Base-by-base conservation (phyloP, 306 rosid species). In the Castanea sativa region DNA sequence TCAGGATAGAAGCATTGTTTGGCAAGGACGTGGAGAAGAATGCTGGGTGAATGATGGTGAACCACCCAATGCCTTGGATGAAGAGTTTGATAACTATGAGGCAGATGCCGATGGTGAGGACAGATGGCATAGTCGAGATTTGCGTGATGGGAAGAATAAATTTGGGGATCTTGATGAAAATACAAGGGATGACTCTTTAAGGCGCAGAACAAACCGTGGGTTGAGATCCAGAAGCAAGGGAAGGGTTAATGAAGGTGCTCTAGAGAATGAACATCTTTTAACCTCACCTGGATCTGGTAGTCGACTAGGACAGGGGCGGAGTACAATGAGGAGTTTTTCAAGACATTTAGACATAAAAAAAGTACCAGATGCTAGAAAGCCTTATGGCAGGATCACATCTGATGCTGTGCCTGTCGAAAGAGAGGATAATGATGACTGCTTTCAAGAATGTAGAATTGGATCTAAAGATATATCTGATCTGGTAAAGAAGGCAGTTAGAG, bases 401-500 rank as follows among this genome's bases (percentile, higher is more conserved):
- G 98, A 87, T 72, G 71, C 78, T 79, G 76, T 81, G 76, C 60
- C 70, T 75, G 64, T 85, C 23, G 98, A 89, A 86, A 91, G 98
- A 86, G 96, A 85, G 30, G 96, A 93, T 75, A 88, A 69, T 64
- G 99, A 96, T 82, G 96, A 89, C 65, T 91, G 96, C 83, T 96
- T 88, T 82, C 90, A 84, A 74, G 99, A 84, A 53, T 96, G 99
- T 77, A 81, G 77, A 49, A 82, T 93, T 85, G 99, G 99, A 82
- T 84, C 80, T 72, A 90, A 82, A 85, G 97, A 96, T 82, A 85
- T 96, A 53, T 84, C 90, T 14, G 90, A 91, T 83, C 75, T 89
- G 45, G 98, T 93, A 16, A 93, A 82, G 83, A 93, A 88, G 84
- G 99, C 98, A 38, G 96, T 96, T 71, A 85, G 75, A 83, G 90